phyloP scores from a whole-genome alignment of 306 rosid species.

The Chamaecrista fasciculata region DNA sequence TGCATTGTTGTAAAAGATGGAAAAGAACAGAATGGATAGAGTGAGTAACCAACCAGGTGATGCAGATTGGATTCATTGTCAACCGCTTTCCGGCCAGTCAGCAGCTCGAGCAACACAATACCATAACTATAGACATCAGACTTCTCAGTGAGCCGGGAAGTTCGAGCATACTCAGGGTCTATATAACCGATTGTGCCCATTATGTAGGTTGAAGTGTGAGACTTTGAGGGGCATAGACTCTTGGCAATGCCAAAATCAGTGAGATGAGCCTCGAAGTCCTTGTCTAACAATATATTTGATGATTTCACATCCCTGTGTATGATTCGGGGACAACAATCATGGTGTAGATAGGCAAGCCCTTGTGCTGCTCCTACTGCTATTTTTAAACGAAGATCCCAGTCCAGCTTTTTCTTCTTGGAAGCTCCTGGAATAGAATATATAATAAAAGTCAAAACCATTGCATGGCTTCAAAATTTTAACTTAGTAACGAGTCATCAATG shows the following conservation, averaged over 20 bases:
- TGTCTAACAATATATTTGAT: conserved; percentile 70
- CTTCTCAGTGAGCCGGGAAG: conserved; percentile 80
- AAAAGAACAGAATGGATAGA: not conserved
- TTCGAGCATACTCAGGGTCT: conserved; percentile 85
- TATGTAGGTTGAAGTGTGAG: conserved; percentile 68
- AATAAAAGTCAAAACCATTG: not conserved
- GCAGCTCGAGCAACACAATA: conserved; percentile 72
- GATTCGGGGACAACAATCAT: conserved; percentile 81
- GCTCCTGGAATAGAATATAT: conserved; percentile 37
- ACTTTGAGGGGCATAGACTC: conserved; percentile 58
- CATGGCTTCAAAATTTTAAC: not conserved
- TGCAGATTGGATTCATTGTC: conserved; percentile 83
- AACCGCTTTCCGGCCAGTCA: conserved; percentile 81
- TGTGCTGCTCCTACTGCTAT: conserved; percentile 82
- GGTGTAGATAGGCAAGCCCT: conserved; percentile 86
- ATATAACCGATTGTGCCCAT: conserved; percentile 93
- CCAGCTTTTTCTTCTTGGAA: conserved; percentile 58
- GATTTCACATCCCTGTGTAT: conserved; percentile 87
- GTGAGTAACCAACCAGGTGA: conserved; percentile 63
- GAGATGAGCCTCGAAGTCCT: conserved; percentile 75
- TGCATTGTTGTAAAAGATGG: too few relatives aligned
- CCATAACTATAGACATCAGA: conserved; percentile 87
- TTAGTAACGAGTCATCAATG: not conserved
- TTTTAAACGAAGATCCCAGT: conserved; percentile 72
- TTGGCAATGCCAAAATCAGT: conserved; percentile 88